Evolutionary conservation across 2,329 filamentous ascomycete genomes (phyloP), one percentile per base, ranked within the genome.

Genomic region (Alternaria atra): DNA sequence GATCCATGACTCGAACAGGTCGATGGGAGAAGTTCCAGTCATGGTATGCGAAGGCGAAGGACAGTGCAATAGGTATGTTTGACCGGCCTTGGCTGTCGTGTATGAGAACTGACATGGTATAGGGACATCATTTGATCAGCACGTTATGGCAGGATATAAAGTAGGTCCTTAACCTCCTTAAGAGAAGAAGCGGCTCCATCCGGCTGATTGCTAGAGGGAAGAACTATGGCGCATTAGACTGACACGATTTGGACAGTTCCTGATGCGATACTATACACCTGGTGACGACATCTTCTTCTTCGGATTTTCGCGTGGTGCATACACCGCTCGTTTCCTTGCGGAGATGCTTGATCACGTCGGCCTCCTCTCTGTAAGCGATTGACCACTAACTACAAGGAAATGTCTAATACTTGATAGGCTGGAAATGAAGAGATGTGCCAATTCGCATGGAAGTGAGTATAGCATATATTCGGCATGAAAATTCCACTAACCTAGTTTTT

Each of bases 321-420:
- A 85, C 53, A 85, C 83, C 1, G 83, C 83, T 15, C 78, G 83
- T 4, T 85, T 84, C 55, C 73, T 85, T 4, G 91, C 92, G 0
- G 91, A 95, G 73, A 94, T 94, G 92, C 84, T 95, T 6, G 91
- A 95, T 71, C 89, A 91, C 67, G 89, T 95, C 55, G 92, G 93
- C 1, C 83, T 96, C 0, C 83, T 96, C 13, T 90, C 89, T 12
- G 73, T 75, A 62, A 68, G 70, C 58, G 34, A 9, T 13, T 8
- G 44, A 12, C 8, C 30, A 34, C 20, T 17, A 9, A 15, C 2
- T 35, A 12, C 54, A 13, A 32, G 35, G 10, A 32, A 27, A 30
- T n/a, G 13, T 53, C 23, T 52, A 43, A 47, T 12, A n/a, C 12
- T 10, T 6, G 6, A 4, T 35, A 76, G 72, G 89, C 91, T 52